Evolutionary conservation across 2,329 filamentous ascomycete species (phyloP).

Genomic region (Diaporthe eres): DNA sequence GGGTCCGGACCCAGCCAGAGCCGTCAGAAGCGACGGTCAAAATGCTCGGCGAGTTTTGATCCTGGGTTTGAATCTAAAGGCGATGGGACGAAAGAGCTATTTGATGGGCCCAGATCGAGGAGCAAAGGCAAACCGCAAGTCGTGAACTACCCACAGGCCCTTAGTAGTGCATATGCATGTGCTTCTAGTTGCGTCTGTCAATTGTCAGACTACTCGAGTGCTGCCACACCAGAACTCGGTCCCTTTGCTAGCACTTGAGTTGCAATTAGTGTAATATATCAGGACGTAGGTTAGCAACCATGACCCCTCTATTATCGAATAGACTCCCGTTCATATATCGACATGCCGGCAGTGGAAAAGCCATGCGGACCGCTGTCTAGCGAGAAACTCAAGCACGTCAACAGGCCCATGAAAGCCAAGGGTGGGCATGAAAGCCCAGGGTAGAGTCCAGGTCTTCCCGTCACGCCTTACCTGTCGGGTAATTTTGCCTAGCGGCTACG

Average conservation of each 20-base stretch:
- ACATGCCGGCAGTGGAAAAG: neutral
- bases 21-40: slow-evolving; percentile 19
- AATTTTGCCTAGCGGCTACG: slow-evolving; percentile 10
- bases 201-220: neutral
- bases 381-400: neutral
- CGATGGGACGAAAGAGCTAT: neutral
- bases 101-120: slow-evolving; percentile 4
- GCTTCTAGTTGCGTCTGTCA: neutral
- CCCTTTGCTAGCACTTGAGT: neutral
- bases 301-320: neutral
- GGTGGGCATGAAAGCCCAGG: neutral
- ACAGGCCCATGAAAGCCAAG: neutral
- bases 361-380: neutral
- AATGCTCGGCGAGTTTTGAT: slow-evolving; percentile 19
- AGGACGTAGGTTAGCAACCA: neutral
- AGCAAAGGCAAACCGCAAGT: neutral
- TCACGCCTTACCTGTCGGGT: slow-evolving; percentile 25
- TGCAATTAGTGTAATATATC: neutral
- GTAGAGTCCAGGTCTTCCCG: neutral
- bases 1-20: slow-evolving; percentile 7
- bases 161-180: neutral
- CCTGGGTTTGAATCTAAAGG: neutral
- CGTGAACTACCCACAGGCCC: slow-evolving; percentile 1
- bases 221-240: slow-evolving; percentile 3
- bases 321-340: slow-evolving; percentile 14